phyloP scores from a whole-genome alignment of 2,329 filamentous ascomycete genomes.

The Aureobasidium sp. region DNA sequence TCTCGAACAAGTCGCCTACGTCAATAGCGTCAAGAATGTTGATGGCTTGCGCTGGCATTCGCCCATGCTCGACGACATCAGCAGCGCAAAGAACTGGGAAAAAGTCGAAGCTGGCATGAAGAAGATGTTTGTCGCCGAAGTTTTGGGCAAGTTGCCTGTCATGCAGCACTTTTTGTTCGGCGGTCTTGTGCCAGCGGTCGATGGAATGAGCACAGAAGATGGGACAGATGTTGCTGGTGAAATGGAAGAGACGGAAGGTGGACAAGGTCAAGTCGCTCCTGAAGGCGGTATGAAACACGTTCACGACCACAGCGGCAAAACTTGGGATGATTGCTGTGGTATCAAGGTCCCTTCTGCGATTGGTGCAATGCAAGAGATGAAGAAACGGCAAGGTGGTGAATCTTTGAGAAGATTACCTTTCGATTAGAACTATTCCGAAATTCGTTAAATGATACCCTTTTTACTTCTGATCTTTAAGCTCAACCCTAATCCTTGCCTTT shows the following conservation, averaged over 20 bases:
- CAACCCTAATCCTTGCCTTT: slow-evolving; percentile 64
- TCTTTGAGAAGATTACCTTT: slow-evolving; percentile 69
- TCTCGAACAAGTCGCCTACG: slow-evolving; percentile 84
- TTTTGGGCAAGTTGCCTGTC: slow-evolving; percentile 85
- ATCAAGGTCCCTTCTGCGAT: slow-evolving; percentile 95
- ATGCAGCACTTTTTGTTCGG: slow-evolving; percentile 99
- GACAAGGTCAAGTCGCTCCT: slow-evolving; percentile 55
- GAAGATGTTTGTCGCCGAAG: slow-evolving; percentile 92
- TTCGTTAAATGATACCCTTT: neutral
- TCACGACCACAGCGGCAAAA: slow-evolving; percentile 21
- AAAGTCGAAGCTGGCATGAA: slow-evolving; percentile 96
- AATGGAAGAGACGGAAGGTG: slow-evolving; percentile 35
- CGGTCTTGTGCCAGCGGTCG: slow-evolving; percentile 66
- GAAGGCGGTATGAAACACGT: slow-evolving; percentile 57
- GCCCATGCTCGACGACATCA: slow-evolving; percentile 98
- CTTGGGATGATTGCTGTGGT: slow-evolving; percentile 94
- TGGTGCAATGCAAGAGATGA: slow-evolving; percentile 81
- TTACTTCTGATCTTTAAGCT: slow-evolving; percentile 30
- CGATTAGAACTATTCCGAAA: slow-evolving; percentile 45
- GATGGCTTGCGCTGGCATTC: slow-evolving; percentile 92
- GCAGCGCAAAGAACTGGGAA: slow-evolving; percentile 74
- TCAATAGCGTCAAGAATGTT: slow-evolving; percentile 94
- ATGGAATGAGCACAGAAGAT: slow-evolving; percentile 67
- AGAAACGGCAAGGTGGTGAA: slow-evolving; percentile 59
- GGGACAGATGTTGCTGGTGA: slow-evolving; percentile 43